Base-by-base conservation (phyloP, 2,329 filamentous ascomycete species). In the Alternaria dauci region DNA sequence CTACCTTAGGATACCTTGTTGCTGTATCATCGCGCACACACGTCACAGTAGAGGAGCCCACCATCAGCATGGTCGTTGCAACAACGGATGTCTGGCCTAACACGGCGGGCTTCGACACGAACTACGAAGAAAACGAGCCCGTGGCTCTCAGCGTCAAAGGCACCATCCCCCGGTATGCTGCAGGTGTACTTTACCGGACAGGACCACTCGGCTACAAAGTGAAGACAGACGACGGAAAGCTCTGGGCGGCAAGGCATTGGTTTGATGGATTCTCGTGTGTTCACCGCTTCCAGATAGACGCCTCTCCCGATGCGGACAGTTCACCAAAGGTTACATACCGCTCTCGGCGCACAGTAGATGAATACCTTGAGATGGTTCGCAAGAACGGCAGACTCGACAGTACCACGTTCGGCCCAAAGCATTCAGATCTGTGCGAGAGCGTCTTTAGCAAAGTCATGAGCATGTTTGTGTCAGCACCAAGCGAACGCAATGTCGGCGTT, bases 261-360 rank as follows among this genome's bases (percentile, higher is more conserved):
- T 95, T 95, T 67, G 92, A 95, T 73, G 90, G 90, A 6, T 88
- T 93, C 59, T 85, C 87, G 3, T 86, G 91, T 56, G 83, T 87
- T 1, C 91, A 94, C 78, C 87, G 86, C 28, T 94, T 94, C 73
- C 84, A 92, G 58, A 90, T 94, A 32, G 71, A 75, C 39, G 32
- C 32, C 32, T 70, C 87, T 3, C 73, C 84, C 0, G 69, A 78
- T 4, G 67, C 72, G 0, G 58, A 78, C 18, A 72, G 71, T 16
- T 54, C 70, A 59, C 28, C 72, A 9, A 79, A 81, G 34, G 89
- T 94, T 3, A 80, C 84, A 25, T 94, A 94, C 75, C 89, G 89
- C 7, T 95, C 91, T 1, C 84, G 90, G 11, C 84, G 87, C 23
- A 89, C 90, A 52, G 86, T 87, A 1, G 88, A 94, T 56, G 82